These are phyloP conservation scores for Auriculariales sp. DNA, from an alignment of 768 basidiomycete genomes.

Conservation along the genomic window DNA sequence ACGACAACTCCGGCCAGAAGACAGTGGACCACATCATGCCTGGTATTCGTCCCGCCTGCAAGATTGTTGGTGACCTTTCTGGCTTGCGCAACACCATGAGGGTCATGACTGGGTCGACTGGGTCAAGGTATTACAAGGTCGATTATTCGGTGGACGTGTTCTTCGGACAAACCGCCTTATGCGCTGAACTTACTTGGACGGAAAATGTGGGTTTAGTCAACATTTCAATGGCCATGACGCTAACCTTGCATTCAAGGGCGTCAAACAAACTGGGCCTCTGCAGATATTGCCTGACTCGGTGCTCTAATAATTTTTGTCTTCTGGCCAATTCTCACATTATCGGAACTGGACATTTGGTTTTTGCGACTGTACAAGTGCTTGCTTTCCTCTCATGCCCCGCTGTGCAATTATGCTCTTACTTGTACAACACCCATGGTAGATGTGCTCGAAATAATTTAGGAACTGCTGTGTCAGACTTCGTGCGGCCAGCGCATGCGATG, in stretches of 20 bases:
- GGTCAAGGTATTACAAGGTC: background rate
- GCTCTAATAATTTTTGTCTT: too few relatives aligned
- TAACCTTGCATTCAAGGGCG: background rate
- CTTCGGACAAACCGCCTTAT: conserved; percentile 1
- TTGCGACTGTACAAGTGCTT: too few relatives aligned
- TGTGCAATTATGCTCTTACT: too few relatives aligned
- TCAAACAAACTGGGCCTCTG: background rate
- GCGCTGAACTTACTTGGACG: conserved; percentile 1
- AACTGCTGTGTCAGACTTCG: too few relatives aligned
- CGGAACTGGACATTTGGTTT: too few relatives aligned
- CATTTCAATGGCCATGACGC: background rate
- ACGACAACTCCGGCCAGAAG: background rate
- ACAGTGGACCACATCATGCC: background rate
- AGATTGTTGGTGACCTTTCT: conserved; percentile 2
- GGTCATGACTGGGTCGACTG: background rate
- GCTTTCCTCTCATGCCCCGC: too few relatives aligned
- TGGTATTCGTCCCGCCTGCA: conserved; percentile 1
- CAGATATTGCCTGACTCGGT: background rate
- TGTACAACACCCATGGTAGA: too few relatives aligned
- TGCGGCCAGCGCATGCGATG: too few relatives aligned
- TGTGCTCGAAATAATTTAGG: too few relatives aligned
- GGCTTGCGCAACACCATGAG: background rate
- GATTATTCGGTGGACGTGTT: background rate
- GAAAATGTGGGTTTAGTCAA: background rate
- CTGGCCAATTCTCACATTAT: too few relatives aligned